These are phyloP conservation scores for Beauveria australis DNA, from an alignment of 2,329 filamentous ascomycete species.

Conservation along the genomic window DNA sequence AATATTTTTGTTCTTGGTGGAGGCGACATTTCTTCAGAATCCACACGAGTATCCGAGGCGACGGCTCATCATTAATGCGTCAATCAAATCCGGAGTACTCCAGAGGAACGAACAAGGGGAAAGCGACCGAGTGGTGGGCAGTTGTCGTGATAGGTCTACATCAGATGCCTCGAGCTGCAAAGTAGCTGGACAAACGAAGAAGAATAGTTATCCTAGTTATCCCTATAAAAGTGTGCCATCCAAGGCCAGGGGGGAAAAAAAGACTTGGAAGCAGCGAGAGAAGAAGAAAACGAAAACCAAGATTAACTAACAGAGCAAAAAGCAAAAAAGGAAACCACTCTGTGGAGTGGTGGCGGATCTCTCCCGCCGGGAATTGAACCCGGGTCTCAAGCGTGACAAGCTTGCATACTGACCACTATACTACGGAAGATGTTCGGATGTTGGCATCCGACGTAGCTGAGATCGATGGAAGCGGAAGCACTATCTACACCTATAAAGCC, in stretches of 20 bases:
- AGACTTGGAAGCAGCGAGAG: too few relatives aligned
- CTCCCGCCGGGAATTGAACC: slow-evolving; percentile 6
- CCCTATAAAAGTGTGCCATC: too few relatives aligned
- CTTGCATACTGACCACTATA: slow-evolving; percentile 5
- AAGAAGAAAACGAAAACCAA: not conserved
- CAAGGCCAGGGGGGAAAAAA: too few relatives aligned
- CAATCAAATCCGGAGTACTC: not conserved
- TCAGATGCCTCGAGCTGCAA: too few relatives aligned
- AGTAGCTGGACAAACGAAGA: too few relatives aligned
- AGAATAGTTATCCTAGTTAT: too few relatives aligned
- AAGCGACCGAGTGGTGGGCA: not conserved
- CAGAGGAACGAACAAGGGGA: not conserved
- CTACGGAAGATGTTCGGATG: slow-evolving; percentile 7
- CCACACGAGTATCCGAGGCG: not conserved
- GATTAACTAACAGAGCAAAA: not conserved
- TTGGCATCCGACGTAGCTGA: slow-evolving; percentile 7
- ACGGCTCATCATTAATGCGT: not conserved
- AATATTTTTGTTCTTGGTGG: not conserved
- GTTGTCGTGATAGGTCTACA: not conserved
- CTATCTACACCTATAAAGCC: not conserved
- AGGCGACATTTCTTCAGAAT: not conserved
- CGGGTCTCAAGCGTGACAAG: slow-evolving; percentile 5
- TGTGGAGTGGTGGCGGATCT: slow-evolving; percentile 5
- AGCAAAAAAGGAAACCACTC: not conserved
- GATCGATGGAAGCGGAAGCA: not conserved